phyloP scores from a whole-genome alignment of 23 red algal species.

The Pyropia yezoensis region DNA sequence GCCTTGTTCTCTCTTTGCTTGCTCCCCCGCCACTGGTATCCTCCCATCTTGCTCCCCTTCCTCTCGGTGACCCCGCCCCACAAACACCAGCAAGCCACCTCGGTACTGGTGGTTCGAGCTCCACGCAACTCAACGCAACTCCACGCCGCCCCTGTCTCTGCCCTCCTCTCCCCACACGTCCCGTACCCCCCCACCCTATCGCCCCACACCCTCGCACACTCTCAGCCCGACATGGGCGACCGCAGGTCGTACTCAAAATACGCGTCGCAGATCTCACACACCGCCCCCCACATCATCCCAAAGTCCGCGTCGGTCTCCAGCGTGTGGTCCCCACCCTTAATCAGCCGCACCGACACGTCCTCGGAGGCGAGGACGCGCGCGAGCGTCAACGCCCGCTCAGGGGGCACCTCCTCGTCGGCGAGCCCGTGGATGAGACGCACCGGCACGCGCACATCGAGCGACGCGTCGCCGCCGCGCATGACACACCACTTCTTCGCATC shows the following conservation, averaged over 20 bases:
- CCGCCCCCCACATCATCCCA: slow-evolving; percentile 50
- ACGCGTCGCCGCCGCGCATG: slow-evolving; percentile 47
- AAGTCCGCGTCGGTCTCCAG: slow-evolving; percentile 92
- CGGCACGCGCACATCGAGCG: slow-evolving; percentile 45
- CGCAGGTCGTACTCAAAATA: slow-evolving; percentile 84
- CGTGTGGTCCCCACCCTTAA: slow-evolving; percentile 82
- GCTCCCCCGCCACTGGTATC: too few species aligned
- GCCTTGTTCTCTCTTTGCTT: too few species aligned
- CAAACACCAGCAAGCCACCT: too few species aligned
- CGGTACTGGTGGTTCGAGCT: too few species aligned
- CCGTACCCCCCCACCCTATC: too few species aligned
- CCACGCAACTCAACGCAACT: too few species aligned
- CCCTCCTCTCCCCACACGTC: too few species aligned
- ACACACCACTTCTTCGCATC: slow-evolving; percentile 66
- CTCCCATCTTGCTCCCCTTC: too few species aligned
- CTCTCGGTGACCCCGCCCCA: too few species aligned
- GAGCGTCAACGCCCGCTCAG: slow-evolving; percentile 49
- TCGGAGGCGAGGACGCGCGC: slow-evolving; percentile 47
- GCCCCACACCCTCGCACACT: neutral
- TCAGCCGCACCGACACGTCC: slow-evolving; percentile 53
- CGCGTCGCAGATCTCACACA: slow-evolving; percentile 63
- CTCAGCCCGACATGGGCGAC: slow-evolving; percentile 67
- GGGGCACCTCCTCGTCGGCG: slow-evolving; percentile 86
- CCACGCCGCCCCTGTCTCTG: too few species aligned
- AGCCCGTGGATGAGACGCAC: slow-evolving; percentile 91